A percentile compares a stretch with the other conserved stretches of the same genome.
Conservation (phyloP, 441 rosid species). For the Corymbia calophylla region DNA sequence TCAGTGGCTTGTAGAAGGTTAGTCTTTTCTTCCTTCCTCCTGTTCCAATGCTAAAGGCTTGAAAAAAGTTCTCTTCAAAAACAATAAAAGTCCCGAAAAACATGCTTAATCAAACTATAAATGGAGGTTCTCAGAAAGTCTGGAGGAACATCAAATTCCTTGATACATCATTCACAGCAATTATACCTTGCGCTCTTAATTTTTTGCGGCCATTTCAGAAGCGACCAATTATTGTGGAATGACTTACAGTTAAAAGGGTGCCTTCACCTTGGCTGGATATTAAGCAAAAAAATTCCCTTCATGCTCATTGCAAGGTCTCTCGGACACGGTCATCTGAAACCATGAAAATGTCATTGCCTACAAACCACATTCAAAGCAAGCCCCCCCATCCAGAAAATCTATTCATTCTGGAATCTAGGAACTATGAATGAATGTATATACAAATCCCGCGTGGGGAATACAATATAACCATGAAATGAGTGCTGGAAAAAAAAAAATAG, state of each 20-base stretch:
- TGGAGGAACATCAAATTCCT: neutral
- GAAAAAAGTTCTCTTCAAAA: neutral
- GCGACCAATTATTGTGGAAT: neutral
- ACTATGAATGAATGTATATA: neutral
- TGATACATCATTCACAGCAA: neutral
- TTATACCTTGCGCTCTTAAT: neutral
- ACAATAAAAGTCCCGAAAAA: neutral
- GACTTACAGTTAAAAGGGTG: neutral
- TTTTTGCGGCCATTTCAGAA: neutral
- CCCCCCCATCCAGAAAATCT: neutral
- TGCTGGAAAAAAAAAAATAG: neutral
- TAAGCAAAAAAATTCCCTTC: neutral
- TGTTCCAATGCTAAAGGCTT: neutral
- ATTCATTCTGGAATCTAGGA: neutral
- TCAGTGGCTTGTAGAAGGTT: neutral
- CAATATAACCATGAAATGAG: neutral
- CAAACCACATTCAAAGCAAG: neutral
- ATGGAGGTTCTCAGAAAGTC: neutral
- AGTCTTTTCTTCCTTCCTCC: neutral
- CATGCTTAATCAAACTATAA: neutral
- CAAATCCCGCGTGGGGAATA: neutral
- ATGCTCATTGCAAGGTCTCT: neutral
- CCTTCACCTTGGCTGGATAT: neutral
- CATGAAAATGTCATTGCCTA: neutral
- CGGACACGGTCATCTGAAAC: neutral